phyloP scores from a whole-genome alignment of 495 filamentous ascomycete genomes.

The Trichoderma reesei region DNA sequence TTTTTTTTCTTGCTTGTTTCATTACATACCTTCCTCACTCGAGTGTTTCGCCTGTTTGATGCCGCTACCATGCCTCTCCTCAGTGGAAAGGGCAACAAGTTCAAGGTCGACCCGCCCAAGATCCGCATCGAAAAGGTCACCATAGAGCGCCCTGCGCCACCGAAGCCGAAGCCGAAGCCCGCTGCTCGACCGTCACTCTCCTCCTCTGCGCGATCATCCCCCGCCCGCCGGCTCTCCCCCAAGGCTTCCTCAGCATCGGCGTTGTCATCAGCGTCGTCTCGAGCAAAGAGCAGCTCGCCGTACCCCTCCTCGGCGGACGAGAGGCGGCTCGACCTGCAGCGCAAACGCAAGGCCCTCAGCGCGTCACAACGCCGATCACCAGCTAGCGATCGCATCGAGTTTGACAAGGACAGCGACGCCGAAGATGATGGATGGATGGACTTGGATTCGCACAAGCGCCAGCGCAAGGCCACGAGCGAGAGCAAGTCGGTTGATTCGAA shows the following conservation, averaged over 20 bases:
- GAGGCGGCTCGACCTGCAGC: slow-evolving; percentile 19
- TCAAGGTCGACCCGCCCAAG: slow-evolving; percentile 23
- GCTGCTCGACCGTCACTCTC: neutral
- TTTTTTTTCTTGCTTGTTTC: neutral
- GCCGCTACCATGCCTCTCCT: slow-evolving; percentile 12
- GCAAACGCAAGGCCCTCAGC: slow-evolving; percentile 17
- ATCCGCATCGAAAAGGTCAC: slow-evolving; percentile 28
- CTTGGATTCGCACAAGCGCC: slow-evolving; percentile 25
- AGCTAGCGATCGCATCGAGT: slow-evolving; percentile 18
- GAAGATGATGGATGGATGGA: slow-evolving; percentile 27
- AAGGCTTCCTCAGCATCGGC: slow-evolving; percentile 5
- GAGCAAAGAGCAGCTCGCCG: slow-evolving; percentile 26
- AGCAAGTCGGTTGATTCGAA: slow-evolving; percentile 40
- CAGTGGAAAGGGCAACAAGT: slow-evolving; percentile 23
- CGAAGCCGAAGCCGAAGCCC: slow-evolving; percentile 8
- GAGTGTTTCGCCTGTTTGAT: neutral
- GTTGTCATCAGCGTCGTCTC: slow-evolving; percentile 14
- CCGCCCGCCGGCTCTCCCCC: slow-evolving; percentile 13
- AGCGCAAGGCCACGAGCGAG: slow-evolving; percentile 17
- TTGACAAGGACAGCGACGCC: slow-evolving; percentile 23
- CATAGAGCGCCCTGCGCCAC: slow-evolving; percentile 17
- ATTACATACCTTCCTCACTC: neutral
- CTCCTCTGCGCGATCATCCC: slow-evolving; percentile 6
- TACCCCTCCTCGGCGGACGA: slow-evolving; percentile 28
- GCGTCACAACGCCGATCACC: slow-evolving; percentile 17